Base-by-base conservation (phyloP, 2,329 filamentous ascomycete genomes). In the Blastomyces percursus region DNA sequence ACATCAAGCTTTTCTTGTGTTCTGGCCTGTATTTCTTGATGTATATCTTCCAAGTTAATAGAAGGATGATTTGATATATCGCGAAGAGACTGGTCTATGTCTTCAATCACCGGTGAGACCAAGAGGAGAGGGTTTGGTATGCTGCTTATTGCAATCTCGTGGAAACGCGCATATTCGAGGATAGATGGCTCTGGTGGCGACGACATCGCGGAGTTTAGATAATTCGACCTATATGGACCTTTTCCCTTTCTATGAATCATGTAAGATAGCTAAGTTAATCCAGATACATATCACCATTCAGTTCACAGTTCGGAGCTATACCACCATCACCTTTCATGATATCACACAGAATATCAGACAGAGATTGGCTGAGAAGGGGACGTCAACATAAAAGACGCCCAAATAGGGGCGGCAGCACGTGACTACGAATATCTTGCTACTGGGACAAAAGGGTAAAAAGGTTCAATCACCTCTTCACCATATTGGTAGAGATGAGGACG, bases 111-210 rank as follows among this genome's bases (percentile, higher is more conserved):
- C 4, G 54, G 9, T 5, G 67, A 27, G 50, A 69, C 61, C 51
- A 65, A 51, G 11, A 67, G 30, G 2, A 68, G 46, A 1, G 72
- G 71, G 54, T 73, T 62, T 5, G 67, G 67, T 3, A 68, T 69
- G 67, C 76, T 76, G 62, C 78, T 70, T 59, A 63, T 69, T 40
- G 74, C 76, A 27, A 81, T 71, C 3, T 74, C 74, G 63, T 80
- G 70, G 58, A 74, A 76, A 30, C 79, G 75, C 24, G 80, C 79
- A 65, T 81, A 82, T 21, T 80, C 76, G 8, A 81, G 69, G 7
- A 78, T 66, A 24, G 74, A 74, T 19, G 71, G 71, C n/a, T 76
- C 73, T 27, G 67, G 67, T 64, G 69, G 52, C 19, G 21, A 30
- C n/a, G 63, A 21, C 64, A 67, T 67, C 14, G 54, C 35, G 19